Conservation (phyloP, 495 filamentous ascomycete genomes). For the Hypoxylon subgilvum region DNA sequence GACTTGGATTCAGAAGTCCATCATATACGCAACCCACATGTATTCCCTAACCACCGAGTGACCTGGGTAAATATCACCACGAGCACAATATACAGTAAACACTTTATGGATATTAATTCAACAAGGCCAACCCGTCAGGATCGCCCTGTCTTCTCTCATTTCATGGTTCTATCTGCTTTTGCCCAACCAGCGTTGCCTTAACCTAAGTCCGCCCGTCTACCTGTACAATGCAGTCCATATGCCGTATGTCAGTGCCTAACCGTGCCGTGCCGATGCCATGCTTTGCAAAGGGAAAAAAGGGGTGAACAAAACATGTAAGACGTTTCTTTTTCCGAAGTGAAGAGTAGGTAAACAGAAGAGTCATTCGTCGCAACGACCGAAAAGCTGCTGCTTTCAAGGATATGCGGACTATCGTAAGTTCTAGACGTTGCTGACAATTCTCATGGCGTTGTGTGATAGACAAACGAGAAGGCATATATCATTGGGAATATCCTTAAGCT, state of each 20-base stretch:
- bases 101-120: no score
- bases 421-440: conserved; percentile 14
- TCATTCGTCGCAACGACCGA: conserved; percentile 29
- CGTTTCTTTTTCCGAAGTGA: conserved; percentile 18
- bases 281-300: conserved; percentile 9
- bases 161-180: conserved; percentile 20
- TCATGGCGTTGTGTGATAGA: conserved; percentile 26
- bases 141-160: conserved; percentile 25
- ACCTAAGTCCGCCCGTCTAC: conserved; percentile 34
- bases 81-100: no score
- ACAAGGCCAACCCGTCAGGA: conserved; percentile 16
- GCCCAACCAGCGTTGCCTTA: conserved; percentile 23
- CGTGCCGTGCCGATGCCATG: conserved; percentile 34
- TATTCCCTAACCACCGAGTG: no score
- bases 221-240: conserved; percentile 38
- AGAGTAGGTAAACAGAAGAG: conserved; percentile 21
- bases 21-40: no score
- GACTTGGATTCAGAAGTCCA: no score
- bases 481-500: conserved; percentile 12
- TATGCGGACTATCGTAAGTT: conserved; percentile 23
- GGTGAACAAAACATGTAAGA: conserved; percentile 14
- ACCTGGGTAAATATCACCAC: no score
- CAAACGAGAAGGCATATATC: conserved; percentile 40
- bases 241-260: conserved; percentile 27
- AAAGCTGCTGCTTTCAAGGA: conserved; percentile 12